A percentile compares a stretch with the other conserved stretches of the same genome.
These are phyloP conservation scores for Ascochyta koolunga DNA, from an alignment of 2,329 filamentous ascomycete genomes.

Conservation along the genomic window DNA sequence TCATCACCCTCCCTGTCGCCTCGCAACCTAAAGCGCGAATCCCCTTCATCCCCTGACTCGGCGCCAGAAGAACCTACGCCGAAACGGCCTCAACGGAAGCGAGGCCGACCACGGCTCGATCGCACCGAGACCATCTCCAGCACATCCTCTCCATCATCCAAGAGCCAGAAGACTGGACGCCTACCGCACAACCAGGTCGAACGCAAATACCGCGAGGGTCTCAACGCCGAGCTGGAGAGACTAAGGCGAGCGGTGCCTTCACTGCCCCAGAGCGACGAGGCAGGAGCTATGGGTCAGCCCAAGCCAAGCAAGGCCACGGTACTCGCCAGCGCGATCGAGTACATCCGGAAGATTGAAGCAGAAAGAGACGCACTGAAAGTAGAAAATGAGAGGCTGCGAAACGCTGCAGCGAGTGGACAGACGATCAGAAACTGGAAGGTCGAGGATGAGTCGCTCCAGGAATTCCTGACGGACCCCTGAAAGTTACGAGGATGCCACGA, in stretches of 20 bases:
- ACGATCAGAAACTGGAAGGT: slow-evolving; percentile 11
- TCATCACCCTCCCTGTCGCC: slow-evolving; percentile 37
- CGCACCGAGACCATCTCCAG: slow-evolving; percentile 27
- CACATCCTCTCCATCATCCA: slow-evolving; percentile 21
- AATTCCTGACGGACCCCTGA: slow-evolving; percentile 18
- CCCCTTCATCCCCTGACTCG: slow-evolving; percentile 27
- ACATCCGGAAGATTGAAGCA: slow-evolving; percentile 38
- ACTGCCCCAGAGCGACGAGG: slow-evolving; percentile 38
- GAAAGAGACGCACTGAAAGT: slow-evolving; percentile 35
- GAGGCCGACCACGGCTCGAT: slow-evolving; percentile 41
- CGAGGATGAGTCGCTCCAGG: slow-evolving; percentile 14
- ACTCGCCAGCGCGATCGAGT: slow-evolving; percentile 40
- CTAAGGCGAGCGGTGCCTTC: slow-evolving; percentile 37
- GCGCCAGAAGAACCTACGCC: slow-evolving; percentile 28
- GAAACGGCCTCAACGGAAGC: slow-evolving; percentile 38
- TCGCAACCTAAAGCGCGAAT: slow-evolving; percentile 39
- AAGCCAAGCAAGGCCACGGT: slow-evolving; percentile 46
- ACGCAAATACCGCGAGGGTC: slow-evolving; percentile 36
- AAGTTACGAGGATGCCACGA: background rate
- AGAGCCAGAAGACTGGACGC: slow-evolving; percentile 27
- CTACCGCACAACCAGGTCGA: slow-evolving; percentile 46
- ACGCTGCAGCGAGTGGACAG: slow-evolving; percentile 11
- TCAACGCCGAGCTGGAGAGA: slow-evolving; percentile 40
- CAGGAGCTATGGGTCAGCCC: slow-evolving; percentile 32
- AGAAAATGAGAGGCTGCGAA: slow-evolving; percentile 36